Evolutionary conservation across 257 asterid genomes (phyloP).

Genomic region (Solanum pinnatisectum): DNA sequence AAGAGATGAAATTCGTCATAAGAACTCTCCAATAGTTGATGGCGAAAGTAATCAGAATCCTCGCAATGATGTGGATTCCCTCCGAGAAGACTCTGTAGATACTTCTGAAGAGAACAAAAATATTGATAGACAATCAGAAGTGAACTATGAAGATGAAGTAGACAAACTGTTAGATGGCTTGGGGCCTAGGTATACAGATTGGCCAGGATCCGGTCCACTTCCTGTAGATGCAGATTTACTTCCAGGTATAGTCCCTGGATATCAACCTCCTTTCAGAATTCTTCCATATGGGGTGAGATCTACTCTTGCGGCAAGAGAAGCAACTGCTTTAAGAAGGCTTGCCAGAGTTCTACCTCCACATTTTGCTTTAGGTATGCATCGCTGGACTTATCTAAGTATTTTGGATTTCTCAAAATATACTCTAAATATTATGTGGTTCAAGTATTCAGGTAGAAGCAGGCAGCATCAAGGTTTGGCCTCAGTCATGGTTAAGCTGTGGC

Average conservation of each 20-base stretch:
- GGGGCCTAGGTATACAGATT: slow-evolving; percentile 84
- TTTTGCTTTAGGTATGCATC: slow-evolving; percentile 73
- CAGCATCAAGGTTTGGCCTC: slow-evolving; percentile 94
- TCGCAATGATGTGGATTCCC: slow-evolving; percentile 7
- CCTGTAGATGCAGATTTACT: slow-evolving; percentile 98
- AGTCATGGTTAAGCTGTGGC: slow-evolving; percentile 93
- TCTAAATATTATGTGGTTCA: neutral
- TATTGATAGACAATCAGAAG: slow-evolving; percentile 34
- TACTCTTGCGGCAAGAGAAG: slow-evolving; percentile 57
- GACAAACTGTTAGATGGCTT: slow-evolving; percentile 59
- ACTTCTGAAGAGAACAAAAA: slow-evolving; percentile 10
- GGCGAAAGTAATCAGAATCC: slow-evolving; percentile 17
- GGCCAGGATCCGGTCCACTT: slow-evolving; percentile 90
- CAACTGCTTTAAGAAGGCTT: slow-evolving; percentile 75
- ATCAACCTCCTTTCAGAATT: slow-evolving; percentile 73
- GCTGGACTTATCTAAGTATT: neutral
- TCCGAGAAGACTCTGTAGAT: slow-evolving; percentile 19
- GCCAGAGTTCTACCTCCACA: slow-evolving; percentile 90
- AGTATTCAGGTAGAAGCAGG: slow-evolving; percentile 85
- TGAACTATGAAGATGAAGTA: slow-evolving; percentile 69
- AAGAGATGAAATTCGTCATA: slow-evolving; percentile 28
- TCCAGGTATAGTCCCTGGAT: slow-evolving; percentile 58
- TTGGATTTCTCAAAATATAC: neutral
- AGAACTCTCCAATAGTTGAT: slow-evolving; percentile 10
- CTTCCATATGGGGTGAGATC: slow-evolving; percentile 92